These are phyloP conservation scores for Paraconiothyrium brasiliense DNA, from an alignment of 2,329 filamentous ascomycete genomes.

Conservation along the genomic window DNA sequence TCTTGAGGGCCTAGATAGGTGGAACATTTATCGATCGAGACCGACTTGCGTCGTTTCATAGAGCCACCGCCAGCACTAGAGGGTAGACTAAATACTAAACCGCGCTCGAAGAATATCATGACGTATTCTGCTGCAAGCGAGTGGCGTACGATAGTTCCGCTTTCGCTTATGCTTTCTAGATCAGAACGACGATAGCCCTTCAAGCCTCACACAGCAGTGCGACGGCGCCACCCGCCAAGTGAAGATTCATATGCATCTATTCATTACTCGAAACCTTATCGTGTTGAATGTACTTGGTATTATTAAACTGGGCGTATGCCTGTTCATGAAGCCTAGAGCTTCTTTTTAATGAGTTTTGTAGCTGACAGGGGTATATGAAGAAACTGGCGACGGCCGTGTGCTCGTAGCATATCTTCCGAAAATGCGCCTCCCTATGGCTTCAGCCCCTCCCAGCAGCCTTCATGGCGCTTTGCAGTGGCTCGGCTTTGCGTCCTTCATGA, in stretches of 20 bases:
- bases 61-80: too few species aligned
- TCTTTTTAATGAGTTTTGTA: not conserved
- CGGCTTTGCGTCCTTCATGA: not conserved
- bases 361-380: not conserved
- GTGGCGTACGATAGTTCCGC: too few species aligned
- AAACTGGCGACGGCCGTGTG: not conserved
- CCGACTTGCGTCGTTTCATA: too few species aligned
- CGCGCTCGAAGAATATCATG: too few species aligned
- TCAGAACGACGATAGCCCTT: too few species aligned
- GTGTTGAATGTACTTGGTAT: not conserved
- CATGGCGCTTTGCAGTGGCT: not conserved
- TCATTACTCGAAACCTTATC: not conserved
- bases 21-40: too few species aligned
- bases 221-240: not conserved
- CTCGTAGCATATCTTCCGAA: not conserved
- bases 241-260: not conserved
- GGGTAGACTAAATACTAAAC: too few species aligned
- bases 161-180: too few species aligned
- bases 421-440: not conserved
- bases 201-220: too few species aligned
- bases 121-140: too few species aligned
- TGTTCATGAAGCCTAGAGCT: not conserved
- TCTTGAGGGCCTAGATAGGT: too few species aligned
- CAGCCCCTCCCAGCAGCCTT: not conserved
- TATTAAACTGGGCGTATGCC: not conserved